These are phyloP conservation scores for Hevea brasiliensis DNA, from an alignment of 345 rosid species.

Conservation along the genomic window DNA sequence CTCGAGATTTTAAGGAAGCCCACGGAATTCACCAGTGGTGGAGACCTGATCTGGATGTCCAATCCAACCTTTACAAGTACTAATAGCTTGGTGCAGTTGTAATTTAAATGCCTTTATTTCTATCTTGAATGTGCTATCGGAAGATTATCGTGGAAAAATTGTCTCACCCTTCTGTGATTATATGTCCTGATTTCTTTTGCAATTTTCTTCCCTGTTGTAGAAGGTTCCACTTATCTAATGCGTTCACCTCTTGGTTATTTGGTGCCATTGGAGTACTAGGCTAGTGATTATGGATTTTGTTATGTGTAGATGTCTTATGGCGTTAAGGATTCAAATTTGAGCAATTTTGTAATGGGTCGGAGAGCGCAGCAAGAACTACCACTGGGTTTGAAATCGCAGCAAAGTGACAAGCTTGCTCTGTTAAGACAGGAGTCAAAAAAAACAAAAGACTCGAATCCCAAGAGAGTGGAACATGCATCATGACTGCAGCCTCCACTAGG, in stretches of 20 bases:
- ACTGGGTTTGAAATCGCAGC: not conserved
- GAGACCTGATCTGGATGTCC: constrained; percentile 54
- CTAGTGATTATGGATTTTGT: no score
- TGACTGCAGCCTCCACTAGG: not conserved
- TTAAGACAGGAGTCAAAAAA: not conserved
- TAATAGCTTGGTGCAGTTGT: constrained; percentile 24
- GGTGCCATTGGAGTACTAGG: no score
- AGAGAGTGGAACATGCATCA: constrained; percentile 10
- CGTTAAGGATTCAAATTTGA: no score
- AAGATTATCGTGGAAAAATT: not conserved
- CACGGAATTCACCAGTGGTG: constrained; percentile 98
- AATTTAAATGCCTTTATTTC: not conserved
- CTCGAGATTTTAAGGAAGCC: constrained; percentile 58
- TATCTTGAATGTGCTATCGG: not conserved
- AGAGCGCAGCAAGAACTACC: no score
- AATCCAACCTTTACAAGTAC: constrained; percentile 55
- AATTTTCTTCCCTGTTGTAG: no score
- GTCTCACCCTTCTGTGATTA: not conserved
- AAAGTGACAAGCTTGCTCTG: not conserved
- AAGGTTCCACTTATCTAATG: no score
- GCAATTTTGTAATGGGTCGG: no score
- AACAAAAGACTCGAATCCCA: constrained; percentile 12
- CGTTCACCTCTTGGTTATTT: no score
- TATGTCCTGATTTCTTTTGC: not conserved
- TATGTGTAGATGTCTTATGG: no score